These are phyloP conservation scores for Flaveria ramosissima DNA, from an alignment of 129 eudicot genomes.

Conservation along the genomic window DNA sequence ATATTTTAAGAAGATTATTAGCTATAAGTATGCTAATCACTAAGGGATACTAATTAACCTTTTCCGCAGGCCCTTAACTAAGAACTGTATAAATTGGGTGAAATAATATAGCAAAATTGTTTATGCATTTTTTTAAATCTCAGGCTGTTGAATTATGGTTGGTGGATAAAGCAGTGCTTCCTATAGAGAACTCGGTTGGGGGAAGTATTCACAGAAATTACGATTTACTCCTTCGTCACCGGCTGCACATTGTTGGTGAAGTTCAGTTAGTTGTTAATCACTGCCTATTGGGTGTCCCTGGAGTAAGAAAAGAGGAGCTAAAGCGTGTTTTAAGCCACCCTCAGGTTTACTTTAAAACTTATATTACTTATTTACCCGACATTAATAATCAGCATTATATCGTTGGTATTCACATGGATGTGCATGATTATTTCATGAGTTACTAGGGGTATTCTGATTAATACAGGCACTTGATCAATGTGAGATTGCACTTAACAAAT, in stretches of 20 bases:
- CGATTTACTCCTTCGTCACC: conserved; percentile 87
- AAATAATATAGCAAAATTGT: not conserved
- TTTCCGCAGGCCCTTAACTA: not conserved
- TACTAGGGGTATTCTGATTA: not conserved
- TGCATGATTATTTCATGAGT: not conserved
- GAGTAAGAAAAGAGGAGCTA: conserved; percentile 83
- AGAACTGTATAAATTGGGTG: not conserved
- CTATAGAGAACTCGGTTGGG: conserved; percentile 90
- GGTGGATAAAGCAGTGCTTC: conserved; percentile 93
- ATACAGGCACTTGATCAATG: conserved; percentile 82
- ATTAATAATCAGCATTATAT: not conserved
- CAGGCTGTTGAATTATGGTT: conserved; percentile 96
- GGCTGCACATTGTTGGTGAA: conserved; percentile 95
- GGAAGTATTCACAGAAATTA: conserved; percentile 94
- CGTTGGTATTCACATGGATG: too few relatives aligned
- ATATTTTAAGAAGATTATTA: not conserved
- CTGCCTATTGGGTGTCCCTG: conserved; percentile 92
- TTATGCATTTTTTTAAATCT: conserved; percentile 23
- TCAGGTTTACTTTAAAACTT: conserved; percentile 48
- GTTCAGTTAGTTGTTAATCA: conserved; percentile 83
- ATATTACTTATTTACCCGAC: not conserved
- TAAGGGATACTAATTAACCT: not conserved
- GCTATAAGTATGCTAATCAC: not conserved
- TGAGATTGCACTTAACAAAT: conserved; percentile 54
- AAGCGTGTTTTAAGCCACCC: conserved; percentile 93